Base-by-base conservation (phyloP, 2,329 filamentous ascomycete genomes). In the Fusarium algeriense region DNA sequence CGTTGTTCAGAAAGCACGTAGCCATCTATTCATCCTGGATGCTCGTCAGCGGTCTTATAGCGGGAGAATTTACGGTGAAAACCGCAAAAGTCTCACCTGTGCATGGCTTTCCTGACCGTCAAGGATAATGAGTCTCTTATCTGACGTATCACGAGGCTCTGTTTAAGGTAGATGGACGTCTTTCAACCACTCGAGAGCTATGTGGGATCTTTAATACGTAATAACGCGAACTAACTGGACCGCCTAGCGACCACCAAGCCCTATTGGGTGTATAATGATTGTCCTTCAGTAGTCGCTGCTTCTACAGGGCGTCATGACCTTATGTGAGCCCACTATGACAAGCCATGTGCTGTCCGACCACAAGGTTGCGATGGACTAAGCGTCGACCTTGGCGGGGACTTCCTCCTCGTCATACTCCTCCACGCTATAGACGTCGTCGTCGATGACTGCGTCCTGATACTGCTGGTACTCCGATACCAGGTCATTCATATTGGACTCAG, bases 401-500 rank as follows among this genome's bases (percentile, higher is more conserved):
- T 97, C 95, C 88, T 96, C 94, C 79, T 92, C 92, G 82, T 97
- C 95, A 83, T 97, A 94, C 86, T 97, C 95, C 87, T 98, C 95
- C 78, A n/a, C 17, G 37, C 17, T 38, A 38, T 38, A 38, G 37
- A 38, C 37, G 95, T 94, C 95, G 86, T 98, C 96, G 69, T 96
- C 97, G 85, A 98, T 90, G 80, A 93, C 93, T 82, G 96, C 96
- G 85, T 99, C 96, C 90, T 99, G 96, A 91, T 99, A 98, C 86
- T 99, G 96, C 91, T 98, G 96, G 89, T 99, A 98, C 86, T 99
- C 96, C 70, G 94, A 97, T 80, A 99, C 95, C 82, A 99, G 88
- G 85, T 99, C 96, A 89, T 99, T 98, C 96, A 99, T 98, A 90
- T 99, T 99, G 87, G 93, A 97, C 92, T 99, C 96, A 79, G 96